A percentile compares a stretch with the other conserved stretches of the same genome.
These are phyloP conservation scores for Ophidiomyces ophidiicola DNA, from an alignment of 2,329 filamentous ascomycete species.

Conservation along the genomic window DNA sequence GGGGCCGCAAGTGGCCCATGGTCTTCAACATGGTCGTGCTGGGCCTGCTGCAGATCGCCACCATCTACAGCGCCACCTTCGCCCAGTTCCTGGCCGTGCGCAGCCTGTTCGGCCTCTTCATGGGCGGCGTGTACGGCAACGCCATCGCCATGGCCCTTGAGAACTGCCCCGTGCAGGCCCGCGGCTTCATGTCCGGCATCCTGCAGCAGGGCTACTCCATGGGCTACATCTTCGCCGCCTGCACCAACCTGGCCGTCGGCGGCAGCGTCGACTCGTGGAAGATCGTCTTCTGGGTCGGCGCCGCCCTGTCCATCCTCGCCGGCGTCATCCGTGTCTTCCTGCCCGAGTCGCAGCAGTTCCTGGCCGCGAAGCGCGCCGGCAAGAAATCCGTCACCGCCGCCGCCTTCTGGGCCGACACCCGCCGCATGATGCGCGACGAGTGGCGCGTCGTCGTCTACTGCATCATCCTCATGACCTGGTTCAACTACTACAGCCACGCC, in stretches of 20 bases:
- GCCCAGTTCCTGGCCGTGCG: constrained; percentile 47
- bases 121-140: constrained; percentile 48
- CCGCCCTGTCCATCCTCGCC: constrained; percentile 65
- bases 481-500: constrained; percentile 65
- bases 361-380: constrained; percentile 52
- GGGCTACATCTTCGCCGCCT: constrained; percentile 51
- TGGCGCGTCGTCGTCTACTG: constrained; percentile 71
- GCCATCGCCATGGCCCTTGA: constrained; percentile 51
- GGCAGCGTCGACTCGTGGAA: constrained; percentile 73
- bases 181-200: constrained; percentile 50
- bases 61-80: constrained; percentile 49
- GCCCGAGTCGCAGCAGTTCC: constrained; percentile 69
- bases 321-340: constrained; percentile 67
- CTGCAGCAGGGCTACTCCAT: constrained; percentile 55
- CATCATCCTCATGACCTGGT: constrained; percentile 64
- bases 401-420: constrained; percentile 58
- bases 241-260: constrained; percentile 41
- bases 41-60: constrained; percentile 48
- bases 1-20: constrained; percentile 48
- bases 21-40: constrained; percentile 51
- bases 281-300: constrained; percentile 81
- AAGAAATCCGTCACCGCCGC: constrained; percentile 34
- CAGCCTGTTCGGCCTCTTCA: constrained; percentile 51
- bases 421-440: constrained; percentile 53
- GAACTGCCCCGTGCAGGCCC: constrained; percentile 47